Evolutionary conservation across 1,284 basidiomycete species (phyloP).

Genomic region (Boletellus sp.): DNA sequence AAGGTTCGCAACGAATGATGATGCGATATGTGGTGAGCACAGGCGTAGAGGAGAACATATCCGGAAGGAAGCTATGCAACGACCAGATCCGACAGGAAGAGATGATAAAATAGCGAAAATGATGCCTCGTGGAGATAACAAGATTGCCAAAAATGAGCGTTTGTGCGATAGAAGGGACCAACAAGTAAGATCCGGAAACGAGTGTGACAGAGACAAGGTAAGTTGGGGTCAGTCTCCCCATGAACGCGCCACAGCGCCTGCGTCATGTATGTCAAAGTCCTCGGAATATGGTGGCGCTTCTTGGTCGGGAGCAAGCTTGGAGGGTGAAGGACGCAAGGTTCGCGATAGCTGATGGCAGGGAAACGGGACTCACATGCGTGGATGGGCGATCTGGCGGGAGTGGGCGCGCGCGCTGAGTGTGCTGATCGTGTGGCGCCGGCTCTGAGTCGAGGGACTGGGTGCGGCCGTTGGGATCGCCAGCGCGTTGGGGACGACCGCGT

Average conservation of each 20-base stretch:
- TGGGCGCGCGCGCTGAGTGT: neutral
- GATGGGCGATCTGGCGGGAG: neutral
- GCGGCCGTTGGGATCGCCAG: slow-evolving; percentile 11
- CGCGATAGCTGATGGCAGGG: slow-evolving; percentile 3
- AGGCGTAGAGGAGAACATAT: slow-evolving; percentile 26
- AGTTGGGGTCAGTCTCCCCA: slow-evolving; percentile 29
- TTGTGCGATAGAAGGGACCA: slow-evolving; percentile 18
- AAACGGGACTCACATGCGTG: slow-evolving; percentile 14
- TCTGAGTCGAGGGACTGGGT: neutral
- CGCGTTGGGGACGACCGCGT: slow-evolving; percentile 25
- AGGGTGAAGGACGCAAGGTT: slow-evolving; percentile 1
- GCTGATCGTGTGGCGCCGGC: neutral
- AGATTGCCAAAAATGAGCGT: slow-evolving; percentile 21
- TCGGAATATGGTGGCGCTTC: slow-evolving; percentile 20
- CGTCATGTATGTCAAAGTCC: slow-evolving; percentile 28
- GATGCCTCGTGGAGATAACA: slow-evolving; percentile 36
- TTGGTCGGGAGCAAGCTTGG: slow-evolving; percentile 7
- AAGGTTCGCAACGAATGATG: slow-evolving; percentile 13
- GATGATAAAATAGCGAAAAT: slow-evolving; percentile 21
- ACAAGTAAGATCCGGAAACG: slow-evolving; percentile 29
- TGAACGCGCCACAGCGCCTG: slow-evolving; percentile 34
- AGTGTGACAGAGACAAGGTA: slow-evolving; percentile 21
- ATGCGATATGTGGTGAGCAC: slow-evolving; percentile 16
- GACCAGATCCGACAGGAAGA: slow-evolving; percentile 29
- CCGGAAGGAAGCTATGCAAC: slow-evolving; percentile 26